Conservation (phyloP, 345 rosid species). For the Eutrema yunnanense region DNA sequence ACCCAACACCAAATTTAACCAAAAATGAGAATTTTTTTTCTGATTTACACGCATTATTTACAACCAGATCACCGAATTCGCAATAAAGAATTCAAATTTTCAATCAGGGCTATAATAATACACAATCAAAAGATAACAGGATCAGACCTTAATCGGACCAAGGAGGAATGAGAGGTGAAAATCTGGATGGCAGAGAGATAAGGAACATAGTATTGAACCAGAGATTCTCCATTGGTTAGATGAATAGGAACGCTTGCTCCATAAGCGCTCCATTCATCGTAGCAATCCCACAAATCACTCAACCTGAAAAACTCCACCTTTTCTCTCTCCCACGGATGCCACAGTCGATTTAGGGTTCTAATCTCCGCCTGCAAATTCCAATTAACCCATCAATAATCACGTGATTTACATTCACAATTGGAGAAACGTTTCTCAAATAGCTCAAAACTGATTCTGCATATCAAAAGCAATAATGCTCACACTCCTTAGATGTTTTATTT, state of each 20-base stretch:
- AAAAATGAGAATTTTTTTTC: no score
- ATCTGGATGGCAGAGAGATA: slow-evolving; percentile 94
- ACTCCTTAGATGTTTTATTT: no score
- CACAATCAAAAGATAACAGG: no score
- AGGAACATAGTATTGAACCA: slow-evolving; percentile 93
- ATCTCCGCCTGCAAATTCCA: slow-evolving; percentile 55
- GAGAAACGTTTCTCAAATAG: no score
- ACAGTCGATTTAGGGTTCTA: slow-evolving; percentile 65
- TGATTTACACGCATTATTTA: no score
- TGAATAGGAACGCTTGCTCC: slow-evolving; percentile 93
- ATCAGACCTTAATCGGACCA: no score
- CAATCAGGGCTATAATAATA: no score
- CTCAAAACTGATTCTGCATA: no score
- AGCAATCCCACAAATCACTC: slow-evolving; percentile 85
- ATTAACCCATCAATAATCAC: not conserved
- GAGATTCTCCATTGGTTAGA: slow-evolving; percentile 43
- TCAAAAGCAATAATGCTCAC: no score
- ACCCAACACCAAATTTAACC: no score
- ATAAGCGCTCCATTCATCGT: slow-evolving; percentile 98
- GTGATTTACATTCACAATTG: not conserved
- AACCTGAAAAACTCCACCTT: slow-evolving; percentile 75
- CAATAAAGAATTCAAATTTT: no score
- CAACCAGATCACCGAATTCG: no score
- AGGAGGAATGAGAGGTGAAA: slow-evolving; percentile 66
- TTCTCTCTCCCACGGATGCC: slow-evolving; percentile 95